phyloP scores from a whole-genome alignment of 306 rosid species.

The Gillenia trifoliata region DNA sequence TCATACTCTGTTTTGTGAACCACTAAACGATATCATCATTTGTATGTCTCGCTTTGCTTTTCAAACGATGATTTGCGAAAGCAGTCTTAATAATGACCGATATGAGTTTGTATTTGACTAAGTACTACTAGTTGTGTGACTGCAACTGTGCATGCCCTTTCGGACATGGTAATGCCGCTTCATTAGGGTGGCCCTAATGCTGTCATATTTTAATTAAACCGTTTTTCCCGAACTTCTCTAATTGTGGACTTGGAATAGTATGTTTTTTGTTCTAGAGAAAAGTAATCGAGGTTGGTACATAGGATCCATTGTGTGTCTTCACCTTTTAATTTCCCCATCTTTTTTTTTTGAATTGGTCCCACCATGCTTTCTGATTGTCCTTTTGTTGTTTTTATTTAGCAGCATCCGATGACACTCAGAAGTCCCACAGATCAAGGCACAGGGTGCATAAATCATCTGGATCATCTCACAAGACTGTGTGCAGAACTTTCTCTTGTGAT shows the following conservation, averaged over 20 bases:
- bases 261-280: slow-evolving; percentile 1
- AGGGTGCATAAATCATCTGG: slow-evolving; percentile 81
- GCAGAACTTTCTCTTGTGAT: slow-evolving; percentile 89
- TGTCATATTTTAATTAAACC: slow-evolving; percentile 22
- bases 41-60: not conserved
- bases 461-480: slow-evolving; percentile 78
- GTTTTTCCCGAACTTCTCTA: slow-evolving; percentile 32
- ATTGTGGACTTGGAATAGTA: slow-evolving; percentile 31
- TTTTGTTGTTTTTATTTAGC: slow-evolving; percentile 31
- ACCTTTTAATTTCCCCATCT: slow-evolving; percentile 48
- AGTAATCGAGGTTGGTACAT: slow-evolving; percentile 56
- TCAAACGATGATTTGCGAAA: slow-evolving; percentile 7
- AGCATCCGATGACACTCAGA: slow-evolving; percentile 93
- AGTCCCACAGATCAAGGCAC: slow-evolving; percentile 86
- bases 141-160: slow-evolving; percentile 1
- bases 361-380: slow-evolving; percentile 38
- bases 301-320: slow-evolving; percentile 71
- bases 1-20: slow-evolving; percentile 2
- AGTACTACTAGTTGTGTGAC: slow-evolving; percentile 18
- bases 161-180: not conserved
- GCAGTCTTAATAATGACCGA: slow-evolving; percentile 21
- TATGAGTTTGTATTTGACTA: slow-evolving; percentile 19
- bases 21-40: not conserved
- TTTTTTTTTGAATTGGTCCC: slow-evolving; percentile 31
- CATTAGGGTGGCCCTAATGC: slow-evolving; percentile 4